phyloP scores from a whole-genome alignment of 306 rosid species.

The Urtica urens region DNA sequence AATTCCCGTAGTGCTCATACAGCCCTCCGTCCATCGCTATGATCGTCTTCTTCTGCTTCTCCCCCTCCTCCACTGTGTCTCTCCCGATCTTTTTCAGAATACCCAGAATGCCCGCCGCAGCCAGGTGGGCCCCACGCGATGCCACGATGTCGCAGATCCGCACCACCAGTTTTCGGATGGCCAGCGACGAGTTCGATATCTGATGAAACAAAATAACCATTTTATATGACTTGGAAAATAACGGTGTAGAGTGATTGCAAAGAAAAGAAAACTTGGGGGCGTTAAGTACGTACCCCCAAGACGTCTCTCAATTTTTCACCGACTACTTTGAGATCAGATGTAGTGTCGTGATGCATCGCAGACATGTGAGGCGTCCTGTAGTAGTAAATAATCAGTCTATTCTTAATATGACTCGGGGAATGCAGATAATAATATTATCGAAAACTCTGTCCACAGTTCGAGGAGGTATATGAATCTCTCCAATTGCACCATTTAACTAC shows the following conservation, averaged over 20 bases:
- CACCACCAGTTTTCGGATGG: conserved; percentile 46
- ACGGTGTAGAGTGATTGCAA: background rate
- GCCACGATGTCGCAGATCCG: conserved; percentile 68
- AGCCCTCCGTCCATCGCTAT: conserved; percentile 88
- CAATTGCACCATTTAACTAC: no score
- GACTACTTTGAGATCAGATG: conserved; percentile 73
- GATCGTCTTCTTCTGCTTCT: conserved; percentile 37
- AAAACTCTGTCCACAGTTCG: no score
- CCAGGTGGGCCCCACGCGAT: conserved; percentile 75
- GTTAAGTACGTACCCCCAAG: conserved; percentile 88
- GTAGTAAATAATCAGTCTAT: background rate
- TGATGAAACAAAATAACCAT: conserved; percentile 8
- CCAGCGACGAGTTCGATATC: conserved; percentile 55
- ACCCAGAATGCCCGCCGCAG: conserved; percentile 82
- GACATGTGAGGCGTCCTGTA: conserved; percentile 92
- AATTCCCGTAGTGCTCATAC: conserved; percentile 68
- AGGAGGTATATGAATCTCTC: no score
- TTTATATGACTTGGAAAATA: background rate
- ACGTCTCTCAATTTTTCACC: conserved; percentile 54
- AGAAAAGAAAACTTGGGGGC: no score
- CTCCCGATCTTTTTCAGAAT: conserved; percentile 69
- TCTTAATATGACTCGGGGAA: no score
- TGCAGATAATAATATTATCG: background rate
- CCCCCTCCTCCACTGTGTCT: conserved; percentile 31
- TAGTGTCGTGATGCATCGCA: conserved; percentile 73